Evolutionary conservation across 805 yeast species (phyloP).

Genomic region (Tetrapisispora iriomotensis): DNA sequence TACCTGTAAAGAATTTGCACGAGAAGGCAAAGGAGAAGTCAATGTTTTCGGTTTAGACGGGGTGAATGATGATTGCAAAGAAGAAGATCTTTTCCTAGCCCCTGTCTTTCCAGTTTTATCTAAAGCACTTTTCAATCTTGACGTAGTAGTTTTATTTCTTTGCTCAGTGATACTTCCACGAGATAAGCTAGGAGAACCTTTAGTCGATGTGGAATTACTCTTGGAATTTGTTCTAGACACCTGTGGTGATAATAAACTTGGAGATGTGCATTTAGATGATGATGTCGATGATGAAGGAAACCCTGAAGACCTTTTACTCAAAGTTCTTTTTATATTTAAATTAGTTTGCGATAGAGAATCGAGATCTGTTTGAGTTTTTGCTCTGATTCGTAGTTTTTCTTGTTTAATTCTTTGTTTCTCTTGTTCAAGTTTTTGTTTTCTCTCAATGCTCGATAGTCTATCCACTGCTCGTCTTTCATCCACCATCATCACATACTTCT

Average conservation of each 20-base stretch:
- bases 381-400: background rate
- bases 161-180: slow-evolving; percentile 12
- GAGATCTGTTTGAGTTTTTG: background rate
- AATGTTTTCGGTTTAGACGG: slow-evolving; percentile 1
- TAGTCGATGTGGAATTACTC: background rate
- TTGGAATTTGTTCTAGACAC: slow-evolving; percentile 1
- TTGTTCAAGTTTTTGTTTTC: slow-evolving; percentile 4
- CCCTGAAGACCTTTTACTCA: background rate
- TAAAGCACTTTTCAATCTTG: background rate
- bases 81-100: slow-evolving; percentile 26
- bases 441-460: slow-evolving; percentile 9
- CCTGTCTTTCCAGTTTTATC: slow-evolving; percentile 3
- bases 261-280: slow-evolving; percentile 7
- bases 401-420: background rate
- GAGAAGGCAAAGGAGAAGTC: slow-evolving; percentile 6
- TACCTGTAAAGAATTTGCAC: slow-evolving; percentile 27
- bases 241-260: background rate
- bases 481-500: slow-evolving; percentile 15
- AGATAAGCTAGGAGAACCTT: slow-evolving; percentile 12
- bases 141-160: background rate
- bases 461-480: slow-evolving; percentile 25
- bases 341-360: background rate
- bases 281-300: background rate
- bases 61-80: slow-evolving; percentile 21
- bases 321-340: background rate